These are phyloP conservation scores for Plantago elongata DNA, from an alignment of 257 asterid genomes.

Conservation along the genomic window DNA sequence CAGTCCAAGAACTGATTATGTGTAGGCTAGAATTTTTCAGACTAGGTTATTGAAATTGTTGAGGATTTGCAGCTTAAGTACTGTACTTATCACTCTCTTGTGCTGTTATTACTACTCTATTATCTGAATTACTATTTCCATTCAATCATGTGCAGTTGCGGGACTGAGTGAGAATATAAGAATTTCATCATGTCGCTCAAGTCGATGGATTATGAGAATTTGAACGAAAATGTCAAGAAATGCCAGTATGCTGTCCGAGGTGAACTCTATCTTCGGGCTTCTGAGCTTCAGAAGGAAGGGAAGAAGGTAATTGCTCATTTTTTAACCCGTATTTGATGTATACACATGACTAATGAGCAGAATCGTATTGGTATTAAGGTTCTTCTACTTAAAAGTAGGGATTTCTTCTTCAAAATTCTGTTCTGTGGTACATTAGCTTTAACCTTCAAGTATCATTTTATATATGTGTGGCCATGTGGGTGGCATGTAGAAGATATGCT, in stretches of 20 bases:
- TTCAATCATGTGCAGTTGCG: constrained; percentile 15
- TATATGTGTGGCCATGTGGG: too few species aligned
- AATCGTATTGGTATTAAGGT: too few species aligned
- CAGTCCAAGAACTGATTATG: too few species aligned
- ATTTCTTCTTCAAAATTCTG: too few species aligned
- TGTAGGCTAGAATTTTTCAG: too few species aligned
- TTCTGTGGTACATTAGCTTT: too few species aligned
- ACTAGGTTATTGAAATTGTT: too few species aligned
- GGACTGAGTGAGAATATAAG: constrained; percentile 4
- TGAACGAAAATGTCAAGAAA: constrained; percentile 94
- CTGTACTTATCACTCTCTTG: constrained; percentile 14
- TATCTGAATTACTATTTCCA: neutral
- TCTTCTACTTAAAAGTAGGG: too few species aligned
- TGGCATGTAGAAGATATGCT: too few species aligned
- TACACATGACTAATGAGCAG: too few species aligned
- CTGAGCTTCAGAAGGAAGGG: constrained; percentile 99
- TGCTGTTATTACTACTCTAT: neutral
- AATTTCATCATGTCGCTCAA: constrained; percentile 45
- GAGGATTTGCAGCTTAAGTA: neutral
- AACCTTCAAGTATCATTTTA: too few species aligned
- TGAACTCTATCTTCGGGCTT: constrained; percentile 97
- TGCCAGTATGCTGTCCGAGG: constrained; percentile 99
- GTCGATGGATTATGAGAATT: constrained; percentile 79
- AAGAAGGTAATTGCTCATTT: constrained; percentile 56
- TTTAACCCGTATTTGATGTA: too few species aligned